Conservation (phyloP, 2,329 filamentous ascomycete genomes). For the Cladosporium sp. region DNA sequence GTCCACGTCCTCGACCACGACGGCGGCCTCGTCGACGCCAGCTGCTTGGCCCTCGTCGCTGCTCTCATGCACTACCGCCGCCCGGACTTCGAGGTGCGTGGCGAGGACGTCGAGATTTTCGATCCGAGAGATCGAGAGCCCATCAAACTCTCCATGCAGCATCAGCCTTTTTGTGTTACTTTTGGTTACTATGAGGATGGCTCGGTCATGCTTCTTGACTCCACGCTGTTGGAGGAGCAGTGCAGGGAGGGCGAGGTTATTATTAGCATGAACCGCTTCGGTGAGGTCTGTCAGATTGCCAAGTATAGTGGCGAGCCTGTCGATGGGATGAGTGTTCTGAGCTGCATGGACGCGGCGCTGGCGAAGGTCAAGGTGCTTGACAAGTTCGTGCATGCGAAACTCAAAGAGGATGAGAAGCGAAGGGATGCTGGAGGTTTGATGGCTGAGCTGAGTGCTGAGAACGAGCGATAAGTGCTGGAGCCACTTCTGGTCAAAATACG, state of each 20-base stretch:
- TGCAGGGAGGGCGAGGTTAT: conserved; percentile 69
- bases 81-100: conserved; percentile 82
- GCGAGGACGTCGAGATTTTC: conserved; percentile 80
- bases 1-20: conserved; percentile 89
- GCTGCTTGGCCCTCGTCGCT: conserved; percentile 82
- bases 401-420: conserved; percentile 74
- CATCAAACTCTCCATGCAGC: conserved; percentile 83
- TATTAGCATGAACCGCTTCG: conserved; percentile 82
- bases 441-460: conserved; percentile 78
- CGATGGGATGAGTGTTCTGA: conserved; percentile 72
- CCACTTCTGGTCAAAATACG: too few species aligned
- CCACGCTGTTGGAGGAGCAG: conserved; percentile 71
- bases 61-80: conserved; percentile 87
- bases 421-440: conserved; percentile 75
- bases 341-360: conserved; percentile 70
- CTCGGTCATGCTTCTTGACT: conserved; percentile 67
- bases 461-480: conserved; percentile 51
- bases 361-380: conserved; percentile 78
- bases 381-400: conserved; percentile 63
- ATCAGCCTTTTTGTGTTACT: conserved; percentile 86
- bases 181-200: conserved; percentile 77
- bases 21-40: conserved; percentile 81
- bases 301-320: conserved; percentile 84
- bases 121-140: conserved; percentile 82
- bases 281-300: conserved; percentile 85